Percentiles rank a stretch among this genome's conserved stretches.
These are phyloP conservation scores for Boletus sp. DNA, from an alignment of 768 basidiomycete genomes.

Conservation along the genomic window DNA sequence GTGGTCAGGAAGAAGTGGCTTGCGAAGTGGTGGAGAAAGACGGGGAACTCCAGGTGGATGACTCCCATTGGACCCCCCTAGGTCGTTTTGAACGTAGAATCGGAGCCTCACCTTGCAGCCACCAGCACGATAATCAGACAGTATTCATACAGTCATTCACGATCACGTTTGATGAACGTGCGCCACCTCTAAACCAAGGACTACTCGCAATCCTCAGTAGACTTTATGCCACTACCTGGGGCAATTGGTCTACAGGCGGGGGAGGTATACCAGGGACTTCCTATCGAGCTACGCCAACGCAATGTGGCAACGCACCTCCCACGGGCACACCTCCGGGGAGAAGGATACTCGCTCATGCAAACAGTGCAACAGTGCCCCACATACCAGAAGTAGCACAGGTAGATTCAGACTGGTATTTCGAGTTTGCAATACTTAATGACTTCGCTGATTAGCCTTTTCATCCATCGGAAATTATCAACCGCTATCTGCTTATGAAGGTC, in stretches of 20 bases:
- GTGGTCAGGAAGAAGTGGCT: neutral
- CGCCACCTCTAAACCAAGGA: neutral
- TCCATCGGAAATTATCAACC: neutral
- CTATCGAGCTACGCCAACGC: too few species aligned
- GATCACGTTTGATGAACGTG: neutral
- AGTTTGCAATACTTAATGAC: neutral
- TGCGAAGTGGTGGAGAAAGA: constrained; percentile 1
- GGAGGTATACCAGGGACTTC: too few species aligned
- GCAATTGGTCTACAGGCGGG: too few species aligned
- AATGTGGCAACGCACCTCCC: too few species aligned
- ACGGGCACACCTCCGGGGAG: too few species aligned
- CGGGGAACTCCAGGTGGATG: neutral
- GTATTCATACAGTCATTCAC: constrained; percentile 1
- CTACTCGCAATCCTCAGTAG: neutral
- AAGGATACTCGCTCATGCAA: too few species aligned
- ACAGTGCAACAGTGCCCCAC: too few species aligned
- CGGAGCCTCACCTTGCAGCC: neutral
- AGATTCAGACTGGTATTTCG: too few species aligned
- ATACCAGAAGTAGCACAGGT: neutral
- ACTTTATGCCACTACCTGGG: too few species aligned
- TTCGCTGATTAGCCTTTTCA: neutral
- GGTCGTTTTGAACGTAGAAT: neutral
- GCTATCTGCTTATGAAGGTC: neutral
- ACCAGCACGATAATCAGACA: neutral
- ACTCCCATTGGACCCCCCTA: neutral